These are phyloP conservation scores for Paspalum vaginatum DNA, from an alignment of 176 grass and related monocot species.

Conservation along the genomic window DNA sequence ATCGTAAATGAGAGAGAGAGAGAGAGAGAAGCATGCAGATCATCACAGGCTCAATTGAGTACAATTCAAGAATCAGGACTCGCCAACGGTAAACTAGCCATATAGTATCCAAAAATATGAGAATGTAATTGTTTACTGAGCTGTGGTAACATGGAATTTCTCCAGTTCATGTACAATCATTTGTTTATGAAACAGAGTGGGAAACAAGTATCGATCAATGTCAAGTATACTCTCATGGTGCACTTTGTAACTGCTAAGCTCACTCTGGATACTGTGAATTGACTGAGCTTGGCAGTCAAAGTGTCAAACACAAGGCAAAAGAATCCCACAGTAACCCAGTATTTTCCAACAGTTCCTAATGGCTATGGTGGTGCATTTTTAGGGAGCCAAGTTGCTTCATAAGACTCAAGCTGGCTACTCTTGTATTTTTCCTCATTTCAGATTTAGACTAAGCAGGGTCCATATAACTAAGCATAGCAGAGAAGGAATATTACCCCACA, in stretches of 20 bases:
- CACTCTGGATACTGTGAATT: no score
- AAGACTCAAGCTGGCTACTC: neutral
- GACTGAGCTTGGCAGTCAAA: no score
- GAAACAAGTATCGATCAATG: no score
- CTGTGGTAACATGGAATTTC: neutral
- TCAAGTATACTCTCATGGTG: no score
- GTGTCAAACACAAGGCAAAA: no score
- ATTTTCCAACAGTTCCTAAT: neutral
- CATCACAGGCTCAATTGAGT: neutral
- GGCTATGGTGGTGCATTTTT: neutral
- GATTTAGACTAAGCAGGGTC: neutral
- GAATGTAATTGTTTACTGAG: neutral
- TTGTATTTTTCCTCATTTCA: neutral
- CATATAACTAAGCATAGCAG: neutral
- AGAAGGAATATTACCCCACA: neutral
- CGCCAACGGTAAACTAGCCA: neutral
- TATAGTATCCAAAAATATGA: neutral
- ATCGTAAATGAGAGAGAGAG: neutral
- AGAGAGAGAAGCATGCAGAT: neutral
- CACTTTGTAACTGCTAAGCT: no score
- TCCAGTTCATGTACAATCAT: slow-evolving; percentile 15
- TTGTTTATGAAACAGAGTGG: neutral
- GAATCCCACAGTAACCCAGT: no score
- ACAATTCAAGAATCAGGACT: neutral
- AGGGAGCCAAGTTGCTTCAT: neutral